Conservation (phyloP, 2,329 filamentous ascomycete species). For the Diaporthe australafricana region DNA sequence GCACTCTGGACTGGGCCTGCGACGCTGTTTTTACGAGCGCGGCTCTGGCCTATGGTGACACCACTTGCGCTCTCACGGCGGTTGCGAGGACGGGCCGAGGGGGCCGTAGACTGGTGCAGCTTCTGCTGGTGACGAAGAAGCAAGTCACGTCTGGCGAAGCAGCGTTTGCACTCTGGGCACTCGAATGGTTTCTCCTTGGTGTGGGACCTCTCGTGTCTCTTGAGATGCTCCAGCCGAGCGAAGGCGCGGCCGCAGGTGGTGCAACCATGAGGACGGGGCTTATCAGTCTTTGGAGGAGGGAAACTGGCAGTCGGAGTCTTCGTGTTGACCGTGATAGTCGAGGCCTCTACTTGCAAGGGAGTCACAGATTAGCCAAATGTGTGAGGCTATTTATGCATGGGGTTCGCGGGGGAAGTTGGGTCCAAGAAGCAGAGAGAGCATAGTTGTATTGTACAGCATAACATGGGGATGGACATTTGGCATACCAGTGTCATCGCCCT, state of each 20-base stretch:
- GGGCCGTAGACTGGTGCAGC: constrained; percentile 91
- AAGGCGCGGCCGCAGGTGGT: constrained; percentile 92
- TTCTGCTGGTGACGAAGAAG: constrained; percentile 97
- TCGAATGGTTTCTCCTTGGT: constrained; percentile 99
- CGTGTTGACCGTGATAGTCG: constrained; percentile 65
- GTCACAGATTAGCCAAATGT: constrained; percentile 19
- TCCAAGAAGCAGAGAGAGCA: neutral
- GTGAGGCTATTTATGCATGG: neutral
- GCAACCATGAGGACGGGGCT: constrained; percentile 95
- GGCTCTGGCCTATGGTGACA: constrained; percentile 70
- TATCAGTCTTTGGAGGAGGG: constrained; percentile 94
- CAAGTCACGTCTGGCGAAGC: constrained; percentile 93
- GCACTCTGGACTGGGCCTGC: constrained; percentile 63
- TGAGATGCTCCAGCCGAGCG: constrained; percentile 93
- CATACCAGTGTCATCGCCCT: constrained; percentile 38
- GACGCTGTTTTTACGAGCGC: constrained; percentile 93
- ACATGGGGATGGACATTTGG: constrained; percentile 24
- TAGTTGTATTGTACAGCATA: constrained; percentile 6
- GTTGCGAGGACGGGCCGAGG: constrained; percentile 86
- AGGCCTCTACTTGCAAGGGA: constrained; percentile 48
- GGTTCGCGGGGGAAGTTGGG: neutral
- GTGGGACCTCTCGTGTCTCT: constrained; percentile 97
- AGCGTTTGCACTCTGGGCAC: constrained; percentile 92
- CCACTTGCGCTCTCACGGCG: constrained; percentile 90
- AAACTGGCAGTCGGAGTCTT: constrained; percentile 58